phyloP scores from a whole-genome alignment of 345 rosid genomes.

The Eucalyptus regnans region DNA sequence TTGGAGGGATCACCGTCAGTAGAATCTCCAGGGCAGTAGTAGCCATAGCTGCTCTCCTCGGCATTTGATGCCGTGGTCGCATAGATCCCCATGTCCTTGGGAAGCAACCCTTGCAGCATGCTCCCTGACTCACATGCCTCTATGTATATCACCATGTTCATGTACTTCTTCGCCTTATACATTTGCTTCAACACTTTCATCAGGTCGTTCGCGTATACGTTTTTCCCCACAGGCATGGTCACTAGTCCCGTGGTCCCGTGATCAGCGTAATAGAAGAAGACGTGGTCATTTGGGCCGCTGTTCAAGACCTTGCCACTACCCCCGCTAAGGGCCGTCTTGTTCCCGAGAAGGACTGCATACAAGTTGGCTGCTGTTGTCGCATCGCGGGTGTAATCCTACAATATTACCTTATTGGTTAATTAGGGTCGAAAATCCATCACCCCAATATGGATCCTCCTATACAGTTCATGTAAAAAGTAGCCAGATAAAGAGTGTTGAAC shows the following conservation, averaged over 20 bases:
- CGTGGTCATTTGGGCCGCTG: slow-evolving; percentile 37
- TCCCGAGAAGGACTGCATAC: slow-evolving; percentile 39
- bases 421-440: neutral
- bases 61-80: slow-evolving; percentile 57
- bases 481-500: neutral
- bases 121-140: slow-evolving; percentile 73
- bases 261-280: slow-evolving; percentile 56
- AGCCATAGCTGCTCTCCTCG: slow-evolving; percentile 34
- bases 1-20: neutral
- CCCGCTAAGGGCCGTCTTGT: slow-evolving; percentile 35
- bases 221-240: slow-evolving; percentile 6
- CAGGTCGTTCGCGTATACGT: slow-evolving; percentile 27
- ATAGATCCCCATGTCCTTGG: slow-evolving; percentile 19
- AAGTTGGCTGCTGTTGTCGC: slow-evolving; percentile 30
- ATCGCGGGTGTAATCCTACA: slow-evolving; percentile 47
- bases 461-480: neutral
- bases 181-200: slow-evolving; percentile 29
- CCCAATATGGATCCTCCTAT: neutral
- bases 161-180: slow-evolving; percentile 18
- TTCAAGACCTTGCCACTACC: slow-evolving; percentile 59
- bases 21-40: slow-evolving; percentile 21
- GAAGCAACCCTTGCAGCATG: slow-evolving; percentile 51
- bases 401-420: neutral
- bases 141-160: slow-evolving; percentile 47
- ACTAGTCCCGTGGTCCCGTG: slow-evolving; percentile 46